Percentiles rank a stretch among this genome's conserved stretches.
phyloP scores from a whole-genome alignment of 2,329 filamentous ascomycete species.

The Didymella pinodella region DNA sequence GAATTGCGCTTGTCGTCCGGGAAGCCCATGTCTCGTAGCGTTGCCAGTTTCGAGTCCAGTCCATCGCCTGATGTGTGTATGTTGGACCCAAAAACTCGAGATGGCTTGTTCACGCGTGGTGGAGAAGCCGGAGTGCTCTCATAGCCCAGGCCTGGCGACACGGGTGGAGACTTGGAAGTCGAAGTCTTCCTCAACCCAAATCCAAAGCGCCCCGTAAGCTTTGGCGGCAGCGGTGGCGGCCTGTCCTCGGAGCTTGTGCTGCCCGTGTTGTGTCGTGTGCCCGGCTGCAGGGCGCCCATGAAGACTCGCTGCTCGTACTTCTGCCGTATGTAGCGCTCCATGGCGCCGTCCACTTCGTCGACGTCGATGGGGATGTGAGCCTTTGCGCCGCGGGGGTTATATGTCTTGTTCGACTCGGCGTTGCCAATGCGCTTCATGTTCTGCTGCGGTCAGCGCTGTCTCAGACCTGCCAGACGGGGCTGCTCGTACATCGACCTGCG shows the following conservation, averaged over 20 bases:
- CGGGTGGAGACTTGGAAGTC: slow-evolving; percentile 63
- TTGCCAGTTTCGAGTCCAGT: slow-evolving; percentile 77
- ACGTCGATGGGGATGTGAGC: slow-evolving; percentile 86
- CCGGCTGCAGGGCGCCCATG: slow-evolving; percentile 48
- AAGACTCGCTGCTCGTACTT: slow-evolving; percentile 81
- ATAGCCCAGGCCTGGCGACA: slow-evolving; percentile 47
- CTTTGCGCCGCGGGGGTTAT: slow-evolving; percentile 84
- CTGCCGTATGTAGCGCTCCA: slow-evolving; percentile 93
- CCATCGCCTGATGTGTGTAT: slow-evolving; percentile 64
- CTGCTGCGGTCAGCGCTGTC: slow-evolving; percentile 56
- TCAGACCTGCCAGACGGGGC: neutral
- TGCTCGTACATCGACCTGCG: slow-evolving; percentile 86
- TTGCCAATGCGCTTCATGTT: slow-evolving; percentile 97
- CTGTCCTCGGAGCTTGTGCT: slow-evolving; percentile 65
- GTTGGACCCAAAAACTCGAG: slow-evolving; percentile 71
- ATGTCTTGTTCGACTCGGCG: slow-evolving; percentile 81
- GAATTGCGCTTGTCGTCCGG: slow-evolving; percentile 81
- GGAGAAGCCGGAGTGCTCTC: slow-evolving; percentile 41
- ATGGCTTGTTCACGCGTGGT: slow-evolving; percentile 67
- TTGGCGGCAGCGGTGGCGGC: slow-evolving; percentile 66
- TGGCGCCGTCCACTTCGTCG: slow-evolving; percentile 90
- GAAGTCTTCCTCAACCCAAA: slow-evolving; percentile 75
- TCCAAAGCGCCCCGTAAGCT: slow-evolving; percentile 67
- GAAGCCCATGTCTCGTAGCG: slow-evolving; percentile 91
- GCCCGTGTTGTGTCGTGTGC: slow-evolving; percentile 63